Evolutionary conservation across 345 rosid species (phyloP), one percentile per base, ranked within the genome.

Genomic region (Eutrema yunnanense): DNA sequence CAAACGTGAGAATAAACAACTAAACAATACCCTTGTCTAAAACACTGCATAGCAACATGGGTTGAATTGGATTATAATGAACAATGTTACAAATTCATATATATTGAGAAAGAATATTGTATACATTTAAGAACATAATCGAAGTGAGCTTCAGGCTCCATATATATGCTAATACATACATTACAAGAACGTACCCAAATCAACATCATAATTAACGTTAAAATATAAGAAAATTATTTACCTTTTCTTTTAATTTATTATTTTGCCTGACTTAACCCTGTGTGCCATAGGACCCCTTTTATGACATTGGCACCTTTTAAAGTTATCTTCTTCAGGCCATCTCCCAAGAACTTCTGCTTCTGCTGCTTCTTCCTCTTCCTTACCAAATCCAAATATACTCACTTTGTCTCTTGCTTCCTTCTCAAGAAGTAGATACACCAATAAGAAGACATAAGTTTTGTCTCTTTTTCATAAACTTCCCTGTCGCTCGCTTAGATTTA

Each of bases 231-330:
- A 50, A 26, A 7, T 9, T 8, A 29, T 67, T 43, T 74, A 74
- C 68, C 78, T 56, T 76, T 37, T 36, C 5, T 61, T 47, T 62
- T 54, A 2, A 11, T 44, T 19, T 57, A 6, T 52, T 69, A 14
- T 30, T 34, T 43, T 76, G 80, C 80, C 80, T 71, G 80, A 71
- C 80, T 71, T 77, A 22, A 77, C 76, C 80, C 76, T 77, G 80
- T 71, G 76, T 77, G 80, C 80, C 80, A 77, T 71, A 77, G 56
- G 55, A 58, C 51, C 61, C 50, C 32, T 55, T 63, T 49, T 62
- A 75, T 52, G 64, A 69, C 65, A 69, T 62, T 70, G 66, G 71
- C 75, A 62, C 63, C 53, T 43, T 53, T 54, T 22, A 11, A 41
- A 56, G 62, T 49, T 64, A 57, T 64, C 80, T 65, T 71, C 72